These are phyloP conservation scores for Curvularia lunata DNA, from an alignment of 2,329 filamentous ascomycete species.

Conservation along the genomic window DNA sequence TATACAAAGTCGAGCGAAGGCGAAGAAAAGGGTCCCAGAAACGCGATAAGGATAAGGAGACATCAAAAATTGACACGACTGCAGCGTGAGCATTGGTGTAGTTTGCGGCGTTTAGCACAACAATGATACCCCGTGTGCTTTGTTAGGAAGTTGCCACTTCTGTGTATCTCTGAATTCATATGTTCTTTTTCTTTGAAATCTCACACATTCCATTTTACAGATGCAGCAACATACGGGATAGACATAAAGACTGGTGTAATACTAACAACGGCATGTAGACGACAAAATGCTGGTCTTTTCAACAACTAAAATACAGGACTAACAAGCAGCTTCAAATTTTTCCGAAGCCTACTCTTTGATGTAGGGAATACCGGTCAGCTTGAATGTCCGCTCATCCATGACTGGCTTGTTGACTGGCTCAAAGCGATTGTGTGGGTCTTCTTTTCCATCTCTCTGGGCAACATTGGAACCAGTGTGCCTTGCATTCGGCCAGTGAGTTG, in stretches of 20 bases:
- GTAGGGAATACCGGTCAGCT: slow-evolving; percentile 58
- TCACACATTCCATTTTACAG: too few species aligned
- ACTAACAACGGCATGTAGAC: background rate
- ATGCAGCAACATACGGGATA: background rate
- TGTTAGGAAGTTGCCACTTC: slow-evolving; percentile 13
- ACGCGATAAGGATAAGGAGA: slow-evolving; percentile 40
- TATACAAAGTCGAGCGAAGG: slow-evolving; percentile 79
- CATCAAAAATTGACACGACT: slow-evolving; percentile 17
- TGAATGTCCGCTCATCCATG: slow-evolving; percentile 53
- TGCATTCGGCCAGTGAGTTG: slow-evolving; percentile 48
- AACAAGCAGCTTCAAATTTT: background rate
- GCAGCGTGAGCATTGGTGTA: background rate
- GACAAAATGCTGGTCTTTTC: background rate
- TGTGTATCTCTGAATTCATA: background rate
- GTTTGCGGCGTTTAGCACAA: background rate
- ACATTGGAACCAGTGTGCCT: slow-evolving; percentile 42
- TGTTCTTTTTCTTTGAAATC: background rate
- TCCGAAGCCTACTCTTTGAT: slow-evolving; percentile 11
- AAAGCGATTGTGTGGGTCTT: slow-evolving; percentile 46
- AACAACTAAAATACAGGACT: background rate
- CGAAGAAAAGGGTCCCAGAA: slow-evolving; percentile 55
- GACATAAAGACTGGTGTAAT: background rate
- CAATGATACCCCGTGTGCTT: slow-evolving; percentile 13
- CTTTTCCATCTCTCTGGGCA: slow-evolving; percentile 40
- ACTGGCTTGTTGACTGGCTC: slow-evolving; percentile 51